phyloP scores from a whole-genome alignment of 768 basidiomycete species.

The Pleurotus sapidus region DNA sequence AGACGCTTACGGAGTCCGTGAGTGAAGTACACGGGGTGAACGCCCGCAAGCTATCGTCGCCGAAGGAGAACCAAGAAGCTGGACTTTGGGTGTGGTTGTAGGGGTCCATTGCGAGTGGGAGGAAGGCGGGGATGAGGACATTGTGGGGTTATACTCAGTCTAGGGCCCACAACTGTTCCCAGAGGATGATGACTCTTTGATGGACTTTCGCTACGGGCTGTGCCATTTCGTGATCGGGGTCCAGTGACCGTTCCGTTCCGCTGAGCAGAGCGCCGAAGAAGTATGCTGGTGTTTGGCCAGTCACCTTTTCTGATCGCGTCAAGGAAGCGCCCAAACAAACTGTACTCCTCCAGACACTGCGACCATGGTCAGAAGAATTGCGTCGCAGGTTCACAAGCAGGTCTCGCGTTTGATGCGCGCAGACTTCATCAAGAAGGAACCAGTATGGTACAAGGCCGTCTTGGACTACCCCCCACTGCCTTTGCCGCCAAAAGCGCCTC shows the following conservation, averaged over 20 bases:
- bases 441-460: slow-evolving; percentile 84
- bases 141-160: too few relatives aligned
- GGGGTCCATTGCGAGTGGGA: too few relatives aligned
- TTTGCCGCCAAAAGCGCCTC: slow-evolving; percentile 73
- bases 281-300: not conserved
- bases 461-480: slow-evolving; percentile 86
- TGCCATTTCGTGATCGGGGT: too few relatives aligned
- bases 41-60: not conserved
- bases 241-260: too few relatives aligned
- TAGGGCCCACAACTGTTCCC: too few relatives aligned
- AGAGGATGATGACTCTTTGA: too few relatives aligned
- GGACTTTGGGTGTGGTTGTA: too few relatives aligned
- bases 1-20: not conserved
- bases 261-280: not conserved
- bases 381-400: slow-evolving; percentile 86
- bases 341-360: not conserved
- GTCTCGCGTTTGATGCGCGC: slow-evolving; percentile 77
- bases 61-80: not conserved
- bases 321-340: not conserved
- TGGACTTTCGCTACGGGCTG: too few relatives aligned
- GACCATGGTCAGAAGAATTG: slow-evolving; percentile 74
- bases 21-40: not conserved
- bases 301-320: not conserved
- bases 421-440: slow-evolving; percentile 58
- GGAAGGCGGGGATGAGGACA: too few relatives aligned